Base-by-base conservation (phyloP, 345 rosid species). In the Moringa oleifera region DNA sequence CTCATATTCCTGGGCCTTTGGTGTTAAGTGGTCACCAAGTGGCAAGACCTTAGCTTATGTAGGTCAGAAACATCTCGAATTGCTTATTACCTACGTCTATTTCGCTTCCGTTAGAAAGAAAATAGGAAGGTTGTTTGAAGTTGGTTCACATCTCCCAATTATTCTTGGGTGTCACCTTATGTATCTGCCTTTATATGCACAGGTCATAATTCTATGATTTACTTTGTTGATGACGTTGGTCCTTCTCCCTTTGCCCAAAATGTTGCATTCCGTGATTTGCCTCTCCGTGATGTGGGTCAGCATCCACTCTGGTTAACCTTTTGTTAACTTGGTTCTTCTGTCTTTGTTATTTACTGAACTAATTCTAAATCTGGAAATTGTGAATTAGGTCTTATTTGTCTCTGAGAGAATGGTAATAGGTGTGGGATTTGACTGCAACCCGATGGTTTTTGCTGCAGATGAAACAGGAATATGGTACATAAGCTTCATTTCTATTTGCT, bases 241-340 rank as follows among this genome's bases (percentile, higher is more conserved):
- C 96, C 99, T 57, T 85, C 96, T 56, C 99, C 99, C 67, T 78
- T 88, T 75, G 99, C 96, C 49, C 99, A 94, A 64, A 94, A 75
- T 68, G 88, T 94, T 55, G 86, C 95, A 53, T 80, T 86, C 70
- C 84, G 88, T 33, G 84, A 90, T 85, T 85, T 94, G 89, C 99
- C 99, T 69, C 99, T 94, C 68, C 93, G 96, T 86, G 99, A 94
- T 90, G 97, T 94, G 99, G 99, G 99, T 94, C 95, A 88, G 96
- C 97, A 73, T 90, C 86, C 92, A 78, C 85, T 75, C 79, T 81
- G 72, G 72, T 80, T 75, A 66, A 64, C 18, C 47, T 52, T 75
- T 61, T 70, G 64, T 58, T 57, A 51, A 70, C 59, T 59, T 57
- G 28, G 67, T 67, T 52, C 60, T 73, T 66, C 71, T 68, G 23